Evolutionary conservation across 2,329 filamentous ascomycete genomes (phyloP).

Genomic region (Aspergillus phoenicis): DNA sequence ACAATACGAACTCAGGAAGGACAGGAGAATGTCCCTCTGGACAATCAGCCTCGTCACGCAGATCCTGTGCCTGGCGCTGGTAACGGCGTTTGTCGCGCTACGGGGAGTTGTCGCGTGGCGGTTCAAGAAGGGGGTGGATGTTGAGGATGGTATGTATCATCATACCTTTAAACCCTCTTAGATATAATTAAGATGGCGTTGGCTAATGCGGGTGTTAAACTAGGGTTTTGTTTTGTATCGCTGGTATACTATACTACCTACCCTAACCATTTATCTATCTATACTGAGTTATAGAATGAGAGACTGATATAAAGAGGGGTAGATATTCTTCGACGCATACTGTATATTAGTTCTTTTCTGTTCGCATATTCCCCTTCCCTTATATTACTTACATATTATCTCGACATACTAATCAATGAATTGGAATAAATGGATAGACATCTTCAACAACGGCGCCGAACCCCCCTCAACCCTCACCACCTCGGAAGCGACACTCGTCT

Average conservation of each 20-base stretch:
- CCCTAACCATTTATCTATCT: too few relatives aligned
- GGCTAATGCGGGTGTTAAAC: not conserved
- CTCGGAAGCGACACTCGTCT: not conserved
- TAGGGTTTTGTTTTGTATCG: not conserved
- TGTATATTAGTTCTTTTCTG: not conserved
- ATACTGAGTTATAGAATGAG: too few relatives aligned
- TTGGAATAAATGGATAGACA: not conserved
- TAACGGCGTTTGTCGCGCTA: not conserved
- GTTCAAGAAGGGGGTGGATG: not conserved
- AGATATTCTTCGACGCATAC: not conserved
- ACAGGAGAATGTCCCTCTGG: not conserved
- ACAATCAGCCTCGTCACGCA: conserved; percentile 10
- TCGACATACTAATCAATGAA: not conserved
- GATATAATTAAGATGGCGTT: too few relatives aligned
- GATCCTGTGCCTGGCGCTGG: conserved; percentile 9
- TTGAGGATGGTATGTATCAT: conserved; percentile 2
- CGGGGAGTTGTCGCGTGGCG: not conserved
- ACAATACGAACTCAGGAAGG: not conserved
- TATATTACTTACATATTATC: not conserved
- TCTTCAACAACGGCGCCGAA: not conserved
- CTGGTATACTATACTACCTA: not conserved
- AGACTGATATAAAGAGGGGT: too few relatives aligned
- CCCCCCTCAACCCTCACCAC: not conserved
- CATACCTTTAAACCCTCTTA: too few relatives aligned
- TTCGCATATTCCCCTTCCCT: not conserved